A percentile compares a stretch with the other conserved stretches of the same genome.
phyloP scores from a whole-genome alignment of 345 rosid genomes.

The Carallia pectinifolia region DNA sequence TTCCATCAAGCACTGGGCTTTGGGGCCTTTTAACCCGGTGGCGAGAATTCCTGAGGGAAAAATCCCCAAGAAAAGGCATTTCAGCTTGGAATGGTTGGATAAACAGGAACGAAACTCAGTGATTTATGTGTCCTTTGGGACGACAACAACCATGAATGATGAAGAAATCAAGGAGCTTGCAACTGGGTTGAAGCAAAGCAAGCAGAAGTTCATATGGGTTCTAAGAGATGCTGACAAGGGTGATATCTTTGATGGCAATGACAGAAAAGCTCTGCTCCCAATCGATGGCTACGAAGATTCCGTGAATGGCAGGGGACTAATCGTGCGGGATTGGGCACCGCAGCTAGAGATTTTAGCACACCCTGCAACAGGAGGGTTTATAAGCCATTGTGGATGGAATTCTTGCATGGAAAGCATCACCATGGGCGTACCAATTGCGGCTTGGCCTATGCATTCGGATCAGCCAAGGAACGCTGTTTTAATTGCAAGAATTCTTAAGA shows the following conservation, averaged over 20 bases:
- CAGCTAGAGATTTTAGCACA: slow-evolving; percentile 57
- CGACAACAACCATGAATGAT: slow-evolving; percentile 38
- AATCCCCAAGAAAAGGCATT: slow-evolving; percentile 3
- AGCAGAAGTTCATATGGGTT: slow-evolving; percentile 63
- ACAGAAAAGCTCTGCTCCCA: slow-evolving; percentile 33
- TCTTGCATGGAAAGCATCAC: slow-evolving; percentile 67
- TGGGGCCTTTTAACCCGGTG: slow-evolving; percentile 48
- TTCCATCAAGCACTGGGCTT: slow-evolving; percentile 31
- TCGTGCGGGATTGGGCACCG: slow-evolving; percentile 61
- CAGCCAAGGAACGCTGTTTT: slow-evolving; percentile 49
- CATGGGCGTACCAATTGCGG: slow-evolving; percentile 60
- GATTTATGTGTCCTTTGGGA: slow-evolving; percentile 50
- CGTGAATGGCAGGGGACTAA: slow-evolving; percentile 33
- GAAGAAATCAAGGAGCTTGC: slow-evolving; percentile 47
- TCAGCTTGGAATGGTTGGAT: slow-evolving; percentile 46
- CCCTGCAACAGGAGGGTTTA: slow-evolving; percentile 44
- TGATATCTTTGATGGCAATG: slow-evolving; percentile 38
- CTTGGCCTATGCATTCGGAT: slow-evolving; percentile 71
- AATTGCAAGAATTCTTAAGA: slow-evolving; percentile 36
- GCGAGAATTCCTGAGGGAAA: slow-evolving; percentile 9
- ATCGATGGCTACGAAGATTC: slow-evolving; percentile 37
- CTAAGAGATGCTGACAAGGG: slow-evolving; percentile 58
- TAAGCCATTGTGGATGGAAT: slow-evolving; percentile 75
- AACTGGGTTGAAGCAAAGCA: slow-evolving; percentile 39
- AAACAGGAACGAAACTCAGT: slow-evolving; percentile 36